Evolutionary conservation across 2,329 filamentous ascomycete species (phyloP), one percentile per base, ranked within the genome.

Genomic region (Chaetomiaceae sp.): DNA sequence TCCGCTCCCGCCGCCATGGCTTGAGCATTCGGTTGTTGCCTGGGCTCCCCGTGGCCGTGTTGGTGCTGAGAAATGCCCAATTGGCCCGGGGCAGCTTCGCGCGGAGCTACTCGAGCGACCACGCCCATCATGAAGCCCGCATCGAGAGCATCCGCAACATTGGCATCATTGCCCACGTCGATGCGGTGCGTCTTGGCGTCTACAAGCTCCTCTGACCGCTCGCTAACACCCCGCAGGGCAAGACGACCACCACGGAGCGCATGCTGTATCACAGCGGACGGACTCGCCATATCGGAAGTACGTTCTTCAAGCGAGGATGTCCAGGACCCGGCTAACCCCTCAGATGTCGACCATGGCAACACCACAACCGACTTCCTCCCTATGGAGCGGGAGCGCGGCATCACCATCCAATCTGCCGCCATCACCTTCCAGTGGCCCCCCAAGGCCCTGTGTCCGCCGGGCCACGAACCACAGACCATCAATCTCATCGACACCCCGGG

Each of bases 181-280:
- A 97, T 83, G 94, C 94, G 53, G 80, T 83, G 69, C 51, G 78
- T 69, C 12, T 33, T 11, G 17, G 14, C 4, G n/a, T 14, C 17
- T 34, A 3, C 22, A 4, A 3, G 12, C 17, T 8, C 20, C 4
- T 1, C 17, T 22, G 36, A 9, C 19, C 37, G n/a, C 36, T 25
- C 22, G 45, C 61, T 65, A 15, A 66, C 55, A 14, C 15, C 3
- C 12, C 17, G 8, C 49, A 83, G 80, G 94, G 94, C 8, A 99
- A 99, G 77, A 99, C 94, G 1, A 97, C 94, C 0, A 99, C 94
- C 0, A 97, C 94, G 3, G 94, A 99, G 82, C 91, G 94, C 54
- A 97, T 97, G 92, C 87, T 99, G 65, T 97, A 91, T 68, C 96
- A 96, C 66, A 95, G 90, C 68, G 92, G 94, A 45, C 85, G 91